phyloP scores from a whole-genome alignment of 2,329 filamentous ascomycete species.

The Aspergillus flavus region DNA sequence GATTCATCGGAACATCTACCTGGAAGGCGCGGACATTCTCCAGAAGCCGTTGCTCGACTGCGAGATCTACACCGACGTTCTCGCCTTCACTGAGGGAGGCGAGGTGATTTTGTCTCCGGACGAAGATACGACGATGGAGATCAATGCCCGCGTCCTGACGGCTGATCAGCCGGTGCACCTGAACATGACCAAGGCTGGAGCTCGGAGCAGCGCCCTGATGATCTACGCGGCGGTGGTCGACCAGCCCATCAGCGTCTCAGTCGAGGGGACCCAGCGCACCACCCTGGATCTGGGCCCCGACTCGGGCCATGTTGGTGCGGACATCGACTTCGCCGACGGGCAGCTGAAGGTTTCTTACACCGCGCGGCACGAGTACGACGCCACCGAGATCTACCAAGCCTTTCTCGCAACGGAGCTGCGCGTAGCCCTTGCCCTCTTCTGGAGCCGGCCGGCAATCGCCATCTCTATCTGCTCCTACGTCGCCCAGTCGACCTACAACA shows the following conservation, averaged over 20 bases:
- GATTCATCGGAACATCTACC: background rate
- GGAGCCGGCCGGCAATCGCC: conserved; percentile 4
- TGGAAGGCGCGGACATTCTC: background rate
- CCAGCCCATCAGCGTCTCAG: background rate
- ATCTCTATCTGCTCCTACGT: conserved; percentile 5
- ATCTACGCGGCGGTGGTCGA: conserved; percentile 5
- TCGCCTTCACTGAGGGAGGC: background rate
- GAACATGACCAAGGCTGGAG: background rate
- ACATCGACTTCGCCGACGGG: background rate
- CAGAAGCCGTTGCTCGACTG: background rate
- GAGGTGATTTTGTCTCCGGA: background rate
- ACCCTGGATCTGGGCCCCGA: background rate
- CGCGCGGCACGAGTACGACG: background rate
- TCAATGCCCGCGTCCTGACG: conserved; percentile 2
- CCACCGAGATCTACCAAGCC: background rate
- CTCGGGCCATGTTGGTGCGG: background rate
- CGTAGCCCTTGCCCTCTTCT: conserved; percentile 10
- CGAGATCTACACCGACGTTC: conserved; percentile 3
- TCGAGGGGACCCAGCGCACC: background rate
- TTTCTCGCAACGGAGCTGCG: conserved; percentile 8
- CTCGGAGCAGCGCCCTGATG: background rate
- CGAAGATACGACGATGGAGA: background rate
- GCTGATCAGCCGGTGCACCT: conserved; percentile 5
- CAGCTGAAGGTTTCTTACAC: background rate
- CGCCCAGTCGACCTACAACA: background rate